A percentile compares a stretch with the other conserved stretches of the same genome.
Conservation (phyloP, 2,329 filamentous ascomycete species). For the Fusarium nematophilum region DNA sequence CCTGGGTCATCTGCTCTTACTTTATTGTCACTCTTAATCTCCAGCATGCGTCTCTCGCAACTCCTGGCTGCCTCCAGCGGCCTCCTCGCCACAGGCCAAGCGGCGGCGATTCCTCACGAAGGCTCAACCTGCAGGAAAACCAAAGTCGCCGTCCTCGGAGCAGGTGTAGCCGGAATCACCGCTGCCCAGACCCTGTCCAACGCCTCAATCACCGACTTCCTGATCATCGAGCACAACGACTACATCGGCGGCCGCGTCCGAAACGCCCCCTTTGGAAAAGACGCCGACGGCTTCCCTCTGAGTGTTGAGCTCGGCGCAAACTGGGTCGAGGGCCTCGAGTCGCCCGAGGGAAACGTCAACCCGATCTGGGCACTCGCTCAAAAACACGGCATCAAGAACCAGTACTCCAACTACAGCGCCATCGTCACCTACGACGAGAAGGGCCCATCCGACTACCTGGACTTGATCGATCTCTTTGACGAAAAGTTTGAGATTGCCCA, state of each 20-base stretch:
- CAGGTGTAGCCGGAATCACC: constrained; percentile 71
- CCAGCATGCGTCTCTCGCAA: constrained; percentile 1
- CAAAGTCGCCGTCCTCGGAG: constrained; percentile 57
- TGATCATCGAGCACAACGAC: constrained; percentile 73
- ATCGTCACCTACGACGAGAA: constrained; percentile 71
- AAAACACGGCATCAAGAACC: constrained; percentile 67
- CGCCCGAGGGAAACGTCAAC: constrained; percentile 57
- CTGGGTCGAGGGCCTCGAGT: constrained; percentile 59
- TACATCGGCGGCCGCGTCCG: constrained; percentile 71
- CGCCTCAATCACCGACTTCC: constrained; percentile 69
- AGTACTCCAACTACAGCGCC: constrained; percentile 67
- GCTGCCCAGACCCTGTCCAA: constrained; percentile 73
- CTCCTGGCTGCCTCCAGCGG: constrained; percentile 15
- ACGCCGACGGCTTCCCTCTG: constrained; percentile 62
- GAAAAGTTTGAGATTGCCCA: constrained; percentile 58
- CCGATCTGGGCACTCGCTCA: constrained; percentile 72
- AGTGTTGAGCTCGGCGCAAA: constrained; percentile 75
- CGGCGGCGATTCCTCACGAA: constrained; percentile 21
- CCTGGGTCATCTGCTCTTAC: too few relatives aligned
- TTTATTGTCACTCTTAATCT: too few relatives aligned
- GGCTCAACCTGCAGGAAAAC: constrained; percentile 45
- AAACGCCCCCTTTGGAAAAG: constrained; percentile 67
- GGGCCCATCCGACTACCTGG: constrained; percentile 62
- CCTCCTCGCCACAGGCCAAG: constrained; percentile 12
- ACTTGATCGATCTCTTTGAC: constrained; percentile 63